Evolutionary conservation across 208 protist species (phyloP).

Genomic region (Wallacemonas sp.): DNA sequence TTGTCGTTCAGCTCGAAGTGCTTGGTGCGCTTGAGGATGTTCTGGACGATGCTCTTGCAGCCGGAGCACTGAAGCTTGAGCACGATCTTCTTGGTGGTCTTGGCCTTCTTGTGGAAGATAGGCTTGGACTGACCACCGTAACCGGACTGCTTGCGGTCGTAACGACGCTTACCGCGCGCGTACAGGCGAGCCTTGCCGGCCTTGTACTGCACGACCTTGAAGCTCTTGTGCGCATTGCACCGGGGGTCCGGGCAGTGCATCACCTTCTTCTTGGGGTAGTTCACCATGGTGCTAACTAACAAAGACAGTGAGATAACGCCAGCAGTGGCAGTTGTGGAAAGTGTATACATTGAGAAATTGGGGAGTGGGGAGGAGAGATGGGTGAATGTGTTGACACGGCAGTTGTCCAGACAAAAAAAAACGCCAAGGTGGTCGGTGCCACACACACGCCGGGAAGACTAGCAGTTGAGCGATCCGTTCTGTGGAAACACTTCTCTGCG

Average conservation of each 20-base stretch:
- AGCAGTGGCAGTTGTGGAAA: neutral
- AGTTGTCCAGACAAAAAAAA: too few species aligned
- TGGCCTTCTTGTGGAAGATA: slow-evolving; percentile 99
- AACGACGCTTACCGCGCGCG: slow-evolving; percentile 99
- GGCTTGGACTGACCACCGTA: slow-evolving; percentile 99
- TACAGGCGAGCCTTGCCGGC: slow-evolving; percentile 98
- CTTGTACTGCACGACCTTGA: slow-evolving; percentile 99
- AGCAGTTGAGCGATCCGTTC: too few species aligned
- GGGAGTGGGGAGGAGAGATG: neutral
- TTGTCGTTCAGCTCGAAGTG: slow-evolving; percentile 97
- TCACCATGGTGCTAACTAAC: slow-evolving; percentile 66
- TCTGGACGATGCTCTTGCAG: slow-evolving; percentile 93
- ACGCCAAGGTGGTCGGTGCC: too few species aligned
- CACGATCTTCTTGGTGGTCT: slow-evolving; percentile 99
- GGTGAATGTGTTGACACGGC: too few species aligned
- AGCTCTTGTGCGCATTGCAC: slow-evolving; percentile 95
- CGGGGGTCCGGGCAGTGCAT: slow-evolving; percentile 88
- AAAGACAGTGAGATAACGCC: neutral
- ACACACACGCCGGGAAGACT: too few species aligned
- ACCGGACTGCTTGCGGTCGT: slow-evolving; percentile 99
- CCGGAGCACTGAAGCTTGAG: slow-evolving; percentile 98
- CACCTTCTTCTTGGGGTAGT: slow-evolving; percentile 94
- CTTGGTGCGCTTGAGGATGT: slow-evolving; percentile 95
- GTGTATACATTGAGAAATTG: neutral
- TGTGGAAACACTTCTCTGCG: too few species aligned